A percentile compares a stretch with the other conserved stretches of the same genome.
Conservation (phyloP, 164 flowering plant species). For the Vitis riparia region DNA sequence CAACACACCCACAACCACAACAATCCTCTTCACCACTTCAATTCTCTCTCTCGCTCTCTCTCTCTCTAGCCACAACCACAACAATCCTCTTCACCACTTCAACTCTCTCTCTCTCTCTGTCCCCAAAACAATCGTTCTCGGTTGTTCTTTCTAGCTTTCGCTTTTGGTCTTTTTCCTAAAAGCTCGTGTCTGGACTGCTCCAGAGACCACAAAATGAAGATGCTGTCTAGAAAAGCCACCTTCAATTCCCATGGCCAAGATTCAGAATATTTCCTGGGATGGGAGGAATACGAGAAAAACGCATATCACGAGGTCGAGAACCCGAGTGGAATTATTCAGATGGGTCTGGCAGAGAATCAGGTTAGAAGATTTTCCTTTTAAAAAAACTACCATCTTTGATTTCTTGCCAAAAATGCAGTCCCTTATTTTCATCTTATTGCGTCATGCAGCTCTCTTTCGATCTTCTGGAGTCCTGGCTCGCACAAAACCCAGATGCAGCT, state of each 20-base stretch:
- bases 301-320: conserved; percentile 52
- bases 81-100: not conserved
- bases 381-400: not conserved
- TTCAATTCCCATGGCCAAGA: conserved; percentile 75
- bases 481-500: conserved; percentile 57
- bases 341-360: conserved; percentile 93
- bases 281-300: conserved; percentile 85
- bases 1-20: not conserved
- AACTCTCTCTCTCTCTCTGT: not conserved
- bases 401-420: not conserved
- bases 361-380: conserved; percentile 11
- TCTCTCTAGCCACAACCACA: too few relatives aligned
- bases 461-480: conserved; percentile 64
- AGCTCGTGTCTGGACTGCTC: not conserved
- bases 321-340: conserved; percentile 71
- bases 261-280: conserved; percentile 75
- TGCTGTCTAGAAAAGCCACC: conserved; percentile 53
- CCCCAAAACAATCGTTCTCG: not conserved
- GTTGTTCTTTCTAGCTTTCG: not conserved
- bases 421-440: not conserved
- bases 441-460: conserved; percentile 62
- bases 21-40: not conserved
- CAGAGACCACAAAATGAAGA: conserved; percentile 18
- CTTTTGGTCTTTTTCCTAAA: not conserved
- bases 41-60: not conserved